Base-by-base conservation (phyloP, 208 protist genomes). In the Spongospora subterranea region DNA sequence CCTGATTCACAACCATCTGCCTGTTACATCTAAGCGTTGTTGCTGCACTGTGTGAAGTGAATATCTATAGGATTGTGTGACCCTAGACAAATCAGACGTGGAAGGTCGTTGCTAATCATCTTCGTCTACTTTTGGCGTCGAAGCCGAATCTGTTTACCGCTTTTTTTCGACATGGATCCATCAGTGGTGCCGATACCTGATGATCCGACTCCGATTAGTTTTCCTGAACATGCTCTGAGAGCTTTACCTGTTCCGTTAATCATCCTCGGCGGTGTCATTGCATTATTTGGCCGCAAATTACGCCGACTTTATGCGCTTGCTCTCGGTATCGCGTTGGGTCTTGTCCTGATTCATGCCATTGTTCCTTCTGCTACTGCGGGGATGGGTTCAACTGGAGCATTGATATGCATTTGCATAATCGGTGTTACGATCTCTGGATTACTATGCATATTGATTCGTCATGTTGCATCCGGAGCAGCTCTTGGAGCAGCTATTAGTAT, bases 381-480 rank as follows among this genome's bases (percentile, higher is more conserved):
- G 13, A 6, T 82, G 71, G 71, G 71, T 35, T 82, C 71, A 20
- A 82, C 6, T 20, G n/a, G 71, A 43, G 71, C 71, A 20, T n/a
- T 82, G 13, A 20, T 82, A 6, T 82, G n/a, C n/a, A 35, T 82
- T n/a, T 82, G 71, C 35, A n/a, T n/a, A 20, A 20, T 82, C 17
- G 71, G 71, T 43, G 11, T 82, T 6, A 43, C 71, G 6, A 6
- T 82, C 71, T 20, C n/a, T 43, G 71, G 71, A 20, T 13, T 82
- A 35, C 71, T 82, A 20, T 6, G 17, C 6, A n/a, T 82, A 20
- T n/a, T 82, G 6, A 82, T 82, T 43, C 71, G 71, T 20, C 71
- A 82, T 35, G 71, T 82, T n/a, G 71, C 71, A 20, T 35, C 71
- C n/a, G 71, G 71, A 20, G 71, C 71, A 6, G 71, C 71, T 35